These are phyloP conservation scores for Globomyces pollinis-pini DNA, from an alignment of 192 early-diverging fungal genomes.

Conservation along the genomic window DNA sequence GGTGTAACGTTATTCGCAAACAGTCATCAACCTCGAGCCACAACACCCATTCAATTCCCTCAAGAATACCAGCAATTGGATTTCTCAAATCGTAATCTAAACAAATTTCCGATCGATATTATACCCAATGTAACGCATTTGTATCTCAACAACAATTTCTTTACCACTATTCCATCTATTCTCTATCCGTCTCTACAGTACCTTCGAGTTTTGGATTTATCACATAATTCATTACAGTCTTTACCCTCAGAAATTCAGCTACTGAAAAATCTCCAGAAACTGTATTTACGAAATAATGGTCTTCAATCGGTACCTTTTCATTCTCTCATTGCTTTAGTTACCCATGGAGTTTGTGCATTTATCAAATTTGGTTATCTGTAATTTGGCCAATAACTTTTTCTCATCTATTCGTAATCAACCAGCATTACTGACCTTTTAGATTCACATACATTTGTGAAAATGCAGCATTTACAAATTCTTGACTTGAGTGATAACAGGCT, in stretches of 20 bases:
- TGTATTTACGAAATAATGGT: constrained; percentile 4
- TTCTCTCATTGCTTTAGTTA: constrained; percentile 1
- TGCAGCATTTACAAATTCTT: neutral
- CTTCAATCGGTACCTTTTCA: neutral
- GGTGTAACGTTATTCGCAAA: neutral
- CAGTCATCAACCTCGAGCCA: no score
- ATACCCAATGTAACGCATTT: constrained; percentile 1
- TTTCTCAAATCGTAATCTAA: neutral
- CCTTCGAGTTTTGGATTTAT: constrained; percentile 3
- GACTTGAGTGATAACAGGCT: constrained; percentile 1
- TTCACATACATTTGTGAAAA: neutral
- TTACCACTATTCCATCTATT: neutral
- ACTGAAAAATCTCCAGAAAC: neutral
- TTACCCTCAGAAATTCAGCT: neutral
- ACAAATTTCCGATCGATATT: neutral
- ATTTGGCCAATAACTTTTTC: neutral
- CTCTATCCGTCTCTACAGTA: neutral
- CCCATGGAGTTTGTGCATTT: neutral
- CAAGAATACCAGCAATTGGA: no score
- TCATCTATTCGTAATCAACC: neutral
- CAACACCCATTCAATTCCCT: no score
- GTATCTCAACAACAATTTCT: neutral
- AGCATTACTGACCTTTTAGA: neutral
- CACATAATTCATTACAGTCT: constrained; percentile 4
- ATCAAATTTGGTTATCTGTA: constrained; percentile 1